Evolutionary conservation across 768 basidiomycete genomes (phyloP).

Genomic region (Collybia nuda): DNA sequence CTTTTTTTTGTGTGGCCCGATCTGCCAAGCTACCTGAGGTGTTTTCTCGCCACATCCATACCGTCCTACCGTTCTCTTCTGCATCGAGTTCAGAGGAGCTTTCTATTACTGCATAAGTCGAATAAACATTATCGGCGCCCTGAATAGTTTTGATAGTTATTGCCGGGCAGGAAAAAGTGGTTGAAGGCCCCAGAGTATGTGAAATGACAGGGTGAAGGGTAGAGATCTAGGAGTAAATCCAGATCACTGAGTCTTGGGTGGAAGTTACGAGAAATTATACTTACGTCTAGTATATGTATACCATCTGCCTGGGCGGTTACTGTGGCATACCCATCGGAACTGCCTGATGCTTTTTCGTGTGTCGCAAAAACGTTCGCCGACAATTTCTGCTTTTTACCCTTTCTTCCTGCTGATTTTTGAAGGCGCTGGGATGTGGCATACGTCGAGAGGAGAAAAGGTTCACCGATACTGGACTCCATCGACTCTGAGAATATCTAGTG

Average conservation of each 20-base stretch:
- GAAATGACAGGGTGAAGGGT: constrained; percentile 67
- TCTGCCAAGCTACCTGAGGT: constrained; percentile 33
- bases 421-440: constrained; percentile 30
- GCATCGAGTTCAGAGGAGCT: constrained; percentile 42
- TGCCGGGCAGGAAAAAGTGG: constrained; percentile 59
- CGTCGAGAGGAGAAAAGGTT: constrained; percentile 37
- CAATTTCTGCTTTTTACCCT: constrained; percentile 14
- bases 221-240: constrained; percentile 42
- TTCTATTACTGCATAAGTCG: constrained; percentile 57
- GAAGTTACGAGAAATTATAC: constrained; percentile 18
- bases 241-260: background rate
- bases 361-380: constrained; percentile 31
- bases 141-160: constrained; percentile 38
- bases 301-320: constrained; percentile 74
- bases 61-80: constrained; percentile 44
- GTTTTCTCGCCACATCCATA: constrained; percentile 65
- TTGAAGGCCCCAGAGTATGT: constrained; percentile 68
- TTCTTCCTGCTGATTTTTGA: constrained; percentile 13
- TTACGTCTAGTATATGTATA: constrained; percentile 72
- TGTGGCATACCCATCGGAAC: constrained; percentile 58
- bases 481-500: constrained; percentile 12
- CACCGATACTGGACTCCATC: constrained; percentile 24
- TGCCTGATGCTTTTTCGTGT: constrained; percentile 29
- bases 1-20: constrained; percentile 38
- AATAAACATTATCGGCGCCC: constrained; percentile 34